phyloP scores from a whole-genome alignment of 306 rosid genomes.

The Medicago lupulina region DNA sequence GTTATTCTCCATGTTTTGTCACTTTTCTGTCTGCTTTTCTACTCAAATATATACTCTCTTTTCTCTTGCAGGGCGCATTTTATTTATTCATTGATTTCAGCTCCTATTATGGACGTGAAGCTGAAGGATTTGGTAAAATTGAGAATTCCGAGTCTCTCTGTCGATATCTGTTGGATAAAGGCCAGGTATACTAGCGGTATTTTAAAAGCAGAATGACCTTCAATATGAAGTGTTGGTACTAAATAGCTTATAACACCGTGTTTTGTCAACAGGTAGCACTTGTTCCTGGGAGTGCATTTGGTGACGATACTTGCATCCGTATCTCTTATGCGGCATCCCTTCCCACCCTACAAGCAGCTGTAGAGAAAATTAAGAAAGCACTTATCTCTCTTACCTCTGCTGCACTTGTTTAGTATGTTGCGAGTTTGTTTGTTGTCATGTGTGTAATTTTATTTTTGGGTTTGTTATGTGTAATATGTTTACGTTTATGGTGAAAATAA shows the following conservation, averaged over 20 bases:
- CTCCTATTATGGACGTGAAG: slow-evolving; percentile 80
- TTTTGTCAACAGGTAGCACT: slow-evolving; percentile 76
- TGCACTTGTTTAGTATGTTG: slow-evolving; percentile 49
- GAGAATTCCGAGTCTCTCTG: slow-evolving; percentile 86
- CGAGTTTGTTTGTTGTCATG: slow-evolving; percentile 16
- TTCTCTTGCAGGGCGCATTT: slow-evolving; percentile 86
- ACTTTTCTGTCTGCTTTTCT: neutral
- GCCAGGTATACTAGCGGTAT: slow-evolving; percentile 68
- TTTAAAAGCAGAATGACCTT: neutral
- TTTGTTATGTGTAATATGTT: slow-evolving; percentile 34
- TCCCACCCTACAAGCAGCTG: slow-evolving; percentile 74
- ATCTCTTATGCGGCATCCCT: slow-evolving; percentile 93
- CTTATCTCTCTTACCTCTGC: slow-evolving; percentile 54
- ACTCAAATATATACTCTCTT: neutral
- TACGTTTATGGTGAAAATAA: slow-evolving; percentile 37
- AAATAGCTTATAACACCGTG: neutral
- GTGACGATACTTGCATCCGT: slow-evolving; percentile 86
- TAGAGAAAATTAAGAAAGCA: slow-evolving; percentile 82
- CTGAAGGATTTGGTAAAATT: slow-evolving; percentile 84
- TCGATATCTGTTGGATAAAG: slow-evolving; percentile 75
- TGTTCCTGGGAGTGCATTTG: slow-evolving; percentile 94
- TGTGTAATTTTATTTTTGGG: slow-evolving; percentile 37
- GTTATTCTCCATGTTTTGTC: neutral
- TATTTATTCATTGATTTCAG: slow-evolving; percentile 90
- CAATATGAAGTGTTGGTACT: neutral